Conservation (phyloP, 331 rosid genomes). For the Malus hybrid region DNA sequence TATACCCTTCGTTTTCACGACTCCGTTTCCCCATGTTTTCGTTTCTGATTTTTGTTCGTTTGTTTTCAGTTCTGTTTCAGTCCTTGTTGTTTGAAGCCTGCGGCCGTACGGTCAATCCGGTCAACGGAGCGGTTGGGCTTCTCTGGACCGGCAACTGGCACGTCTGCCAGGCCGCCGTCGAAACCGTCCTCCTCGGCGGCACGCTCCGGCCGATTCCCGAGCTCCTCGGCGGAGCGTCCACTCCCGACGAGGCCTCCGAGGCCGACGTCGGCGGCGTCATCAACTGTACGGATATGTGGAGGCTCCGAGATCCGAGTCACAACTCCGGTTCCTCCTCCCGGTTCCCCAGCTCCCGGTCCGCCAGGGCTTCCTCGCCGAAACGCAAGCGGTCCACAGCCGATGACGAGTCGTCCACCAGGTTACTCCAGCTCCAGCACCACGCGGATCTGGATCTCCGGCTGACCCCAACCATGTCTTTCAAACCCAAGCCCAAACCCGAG, state of each 20-base stretch:
- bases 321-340: constrained; percentile 18
- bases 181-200: constrained; percentile 87
- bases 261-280: constrained; percentile 31
- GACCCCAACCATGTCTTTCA: constrained; percentile 41
- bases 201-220: constrained; percentile 61
- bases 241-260: constrained; percentile 60
- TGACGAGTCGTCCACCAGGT: constrained; percentile 11
- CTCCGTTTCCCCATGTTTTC: not conserved
- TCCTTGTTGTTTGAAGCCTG: constrained; percentile 88
- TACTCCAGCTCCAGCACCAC: constrained; percentile 6
- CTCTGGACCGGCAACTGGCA: constrained; percentile 96
- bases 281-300: constrained; percentile 49
- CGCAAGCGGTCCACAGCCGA: constrained; percentile 40
- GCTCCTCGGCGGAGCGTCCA: constrained; percentile 18
- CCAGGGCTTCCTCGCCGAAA: constrained; percentile 24
- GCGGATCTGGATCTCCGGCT: constrained; percentile 71
- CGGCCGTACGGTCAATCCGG: constrained; percentile 87
- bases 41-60: not conserved
- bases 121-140: constrained; percentile 88
- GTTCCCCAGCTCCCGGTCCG: constrained; percentile 24
- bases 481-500: constrained; percentile 31
- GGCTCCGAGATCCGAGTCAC: constrained; percentile 38
- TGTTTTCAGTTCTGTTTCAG: constrained; percentile 69
- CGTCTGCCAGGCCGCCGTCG: constrained; percentile 92
- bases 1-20: no score